These are phyloP conservation scores for Anisodus acutangulus DNA, from an alignment of 257 asterid genomes.

Conservation along the genomic window DNA sequence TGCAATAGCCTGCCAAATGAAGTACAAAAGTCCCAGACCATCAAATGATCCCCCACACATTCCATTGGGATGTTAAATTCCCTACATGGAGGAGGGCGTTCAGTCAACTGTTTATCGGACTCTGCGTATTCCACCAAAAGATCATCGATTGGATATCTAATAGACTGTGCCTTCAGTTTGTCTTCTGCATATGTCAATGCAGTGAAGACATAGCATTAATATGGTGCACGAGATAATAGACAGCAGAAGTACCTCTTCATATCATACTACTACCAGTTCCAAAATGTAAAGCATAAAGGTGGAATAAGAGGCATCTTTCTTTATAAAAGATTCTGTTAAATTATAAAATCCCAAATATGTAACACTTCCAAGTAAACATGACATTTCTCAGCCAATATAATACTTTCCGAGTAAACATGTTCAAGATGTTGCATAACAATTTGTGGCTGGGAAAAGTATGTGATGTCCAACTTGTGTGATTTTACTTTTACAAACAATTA, in stretches of 20 bases:
- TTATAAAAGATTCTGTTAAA: neutral
- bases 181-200: conserved; percentile 46
- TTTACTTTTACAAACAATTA: neutral
- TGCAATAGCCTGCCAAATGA: conserved; percentile 74
- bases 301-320: neutral
- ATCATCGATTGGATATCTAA: conserved; percentile 86
- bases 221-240: neutral
- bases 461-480: neutral
- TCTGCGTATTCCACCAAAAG: conserved; percentile 67
- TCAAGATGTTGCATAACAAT: conserved; percentile 1
- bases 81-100: conserved; percentile 67
- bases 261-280: neutral
- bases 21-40: conserved; percentile 94
- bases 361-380: neutral
- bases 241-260: conserved; percentile 19
- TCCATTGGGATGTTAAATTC: conserved; percentile 77
- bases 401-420: neutral
- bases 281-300: neutral
- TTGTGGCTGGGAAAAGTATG: neutral
- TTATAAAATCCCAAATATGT: neutral
- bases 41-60: conserved; percentile 82
- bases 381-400: neutral
- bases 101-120: conserved; percentile 62
- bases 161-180: conserved; percentile 48
- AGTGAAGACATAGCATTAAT: conserved; percentile 5